phyloP scores from a whole-genome alignment of 257 asterid species.

The Plantago elongata region DNA sequence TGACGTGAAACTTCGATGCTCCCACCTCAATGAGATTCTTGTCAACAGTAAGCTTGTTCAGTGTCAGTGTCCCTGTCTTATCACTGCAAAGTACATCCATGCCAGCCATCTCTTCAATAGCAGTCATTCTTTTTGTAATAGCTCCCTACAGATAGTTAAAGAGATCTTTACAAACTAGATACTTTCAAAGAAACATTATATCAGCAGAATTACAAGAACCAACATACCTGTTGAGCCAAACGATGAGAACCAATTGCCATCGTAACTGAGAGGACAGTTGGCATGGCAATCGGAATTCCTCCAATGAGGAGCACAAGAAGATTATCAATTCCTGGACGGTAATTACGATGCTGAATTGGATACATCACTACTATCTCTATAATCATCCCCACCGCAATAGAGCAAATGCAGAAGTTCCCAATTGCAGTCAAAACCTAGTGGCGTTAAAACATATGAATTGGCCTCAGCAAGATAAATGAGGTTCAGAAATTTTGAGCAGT shows the following conservation, averaged over 20 bases:
- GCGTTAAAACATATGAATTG: background rate
- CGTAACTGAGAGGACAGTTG: conserved; percentile 93
- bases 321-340: conserved; percentile 97
- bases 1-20: background rate
- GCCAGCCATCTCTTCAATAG: conserved; percentile 99
- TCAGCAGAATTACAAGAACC: conserved; percentile 12
- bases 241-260: conserved; percentile 99
- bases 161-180: conserved; percentile 10
- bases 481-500: conserved; percentile 3
- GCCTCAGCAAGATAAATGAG: background rate
- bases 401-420: conserved; percentile 96
- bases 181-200: conserved; percentile 4
- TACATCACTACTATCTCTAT: conserved; percentile 91
- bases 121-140: conserved; percentile 97
- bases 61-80: conserved; percentile 88
- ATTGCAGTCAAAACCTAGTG: conserved; percentile 87
- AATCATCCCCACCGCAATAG: conserved; percentile 95
- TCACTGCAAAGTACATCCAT: conserved; percentile 99
- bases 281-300: conserved; percentile 99
- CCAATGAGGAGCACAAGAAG: conserved; percentile 97
- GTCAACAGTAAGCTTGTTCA: conserved; percentile 94
- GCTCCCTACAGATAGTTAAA: conserved; percentile 56
- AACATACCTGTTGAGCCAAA: conserved; percentile 83
- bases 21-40: conserved; percentile 90
- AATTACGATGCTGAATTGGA: conserved; percentile 80